Evolutionary conservation across 1,284 basidiomycete genomes (phyloP).

Genomic region (Salmacisia buchloeana): DNA sequence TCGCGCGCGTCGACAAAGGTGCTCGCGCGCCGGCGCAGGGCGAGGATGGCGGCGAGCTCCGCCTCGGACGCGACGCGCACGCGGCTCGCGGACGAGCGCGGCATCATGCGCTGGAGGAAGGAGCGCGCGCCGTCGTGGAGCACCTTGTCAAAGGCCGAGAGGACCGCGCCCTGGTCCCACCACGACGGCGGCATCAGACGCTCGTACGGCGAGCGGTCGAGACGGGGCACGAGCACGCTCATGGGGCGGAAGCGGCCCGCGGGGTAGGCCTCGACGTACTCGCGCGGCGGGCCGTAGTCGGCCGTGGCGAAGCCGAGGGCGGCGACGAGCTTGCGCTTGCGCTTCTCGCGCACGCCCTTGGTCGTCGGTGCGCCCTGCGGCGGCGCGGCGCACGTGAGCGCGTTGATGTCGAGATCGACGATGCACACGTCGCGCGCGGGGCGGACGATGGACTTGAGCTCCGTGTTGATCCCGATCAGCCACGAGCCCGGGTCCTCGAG

Average conservation of each 20-base stretch:
- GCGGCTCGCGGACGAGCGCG: constrained; percentile 22
- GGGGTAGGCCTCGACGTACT: constrained; percentile 92
- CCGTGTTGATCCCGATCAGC: constrained; percentile 83
- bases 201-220: constrained; percentile 78
- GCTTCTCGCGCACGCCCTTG: constrained; percentile 77
- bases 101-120: constrained; percentile 34
- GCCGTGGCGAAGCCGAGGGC: constrained; percentile 31
- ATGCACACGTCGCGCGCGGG: constrained; percentile 72
- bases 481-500: constrained; percentile 67
- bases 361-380: constrained; percentile 72
- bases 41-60: constrained; percentile 35
- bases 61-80: constrained; percentile 31
- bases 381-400: constrained; percentile 71
- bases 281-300: constrained; percentile 53
- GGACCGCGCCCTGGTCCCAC: constrained; percentile 84
- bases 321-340: constrained; percentile 62
- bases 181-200: constrained; percentile 76
- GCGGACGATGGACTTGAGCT: constrained; percentile 72
- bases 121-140: constrained; percentile 35
- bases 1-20: constrained; percentile 76
- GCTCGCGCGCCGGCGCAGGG: constrained; percentile 64
- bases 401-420: constrained; percentile 90
- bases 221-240: constrained; percentile 65
- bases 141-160: constrained; percentile 80
- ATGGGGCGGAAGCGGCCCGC: constrained; percentile 61